phyloP scores from a whole-genome alignment of 306 rosid genomes.

The Quercus mongolica region DNA sequence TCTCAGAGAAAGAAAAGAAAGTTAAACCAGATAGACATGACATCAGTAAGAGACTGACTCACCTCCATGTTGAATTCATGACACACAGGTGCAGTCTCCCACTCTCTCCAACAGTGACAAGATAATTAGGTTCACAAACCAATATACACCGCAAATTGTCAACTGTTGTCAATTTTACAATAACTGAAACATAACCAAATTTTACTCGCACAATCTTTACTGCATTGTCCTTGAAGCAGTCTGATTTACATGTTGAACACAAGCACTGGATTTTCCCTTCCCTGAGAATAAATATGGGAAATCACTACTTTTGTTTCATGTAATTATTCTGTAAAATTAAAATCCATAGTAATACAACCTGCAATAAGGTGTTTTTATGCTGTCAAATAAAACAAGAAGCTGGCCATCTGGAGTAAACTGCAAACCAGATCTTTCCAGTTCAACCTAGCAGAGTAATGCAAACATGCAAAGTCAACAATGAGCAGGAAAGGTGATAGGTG shows the following conservation, averaged over 20 bases:
- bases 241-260: slow-evolving; percentile 72
- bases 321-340: slow-evolving; percentile 22
- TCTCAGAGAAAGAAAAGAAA: neutral
- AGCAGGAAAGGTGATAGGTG: neutral
- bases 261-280: slow-evolving; percentile 54
- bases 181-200: slow-evolving; percentile 63
- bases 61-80: slow-evolving; percentile 93
- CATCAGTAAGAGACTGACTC: slow-evolving; percentile 1
- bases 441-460: slow-evolving; percentile 35
- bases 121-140: slow-evolving; percentile 73
- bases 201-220: slow-evolving; percentile 78
- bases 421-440: slow-evolving; percentile 59
- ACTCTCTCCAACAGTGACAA: slow-evolving; percentile 77
- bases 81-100: slow-evolving; percentile 86
- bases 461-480: neutral
- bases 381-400: slow-evolving; percentile 59
- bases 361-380: slow-evolving; percentile 78
- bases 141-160: slow-evolving; percentile 46
- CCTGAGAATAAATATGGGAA: slow-evolving; percentile 37
- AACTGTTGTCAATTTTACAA: slow-evolving; percentile 51
- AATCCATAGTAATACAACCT: slow-evolving; percentile 50
- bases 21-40: slow-evolving; percentile 12
- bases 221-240: slow-evolving; percentile 45
- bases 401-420: slow-evolving; percentile 75
- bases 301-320: slow-evolving; percentile 13